These are phyloP conservation scores for Clavaria fumosa DNA, from an alignment of 768 basidiomycete species.

Conservation along the genomic window DNA sequence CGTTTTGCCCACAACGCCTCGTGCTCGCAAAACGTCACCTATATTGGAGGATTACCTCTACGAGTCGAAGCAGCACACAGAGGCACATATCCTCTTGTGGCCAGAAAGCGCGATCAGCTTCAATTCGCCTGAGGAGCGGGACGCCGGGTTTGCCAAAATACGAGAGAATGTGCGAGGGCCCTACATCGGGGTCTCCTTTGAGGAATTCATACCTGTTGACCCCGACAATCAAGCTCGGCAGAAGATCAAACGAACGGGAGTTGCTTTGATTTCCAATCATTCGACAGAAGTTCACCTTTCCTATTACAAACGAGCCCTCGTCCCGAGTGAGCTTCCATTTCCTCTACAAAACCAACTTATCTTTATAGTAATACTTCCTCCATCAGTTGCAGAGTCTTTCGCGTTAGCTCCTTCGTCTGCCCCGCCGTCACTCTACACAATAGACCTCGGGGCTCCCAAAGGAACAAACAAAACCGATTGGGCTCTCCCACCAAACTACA, in stretches of 20 bases:
- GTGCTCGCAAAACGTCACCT: conserved; percentile 25
- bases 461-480: conserved; percentile 26
- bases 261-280: conserved; percentile 39
- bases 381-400: conserved; percentile 71
- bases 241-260: conserved; percentile 37
- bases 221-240: conserved; percentile 21
- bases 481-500: conserved; percentile 25
- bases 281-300: conserved; percentile 24
- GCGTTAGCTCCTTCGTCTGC: conserved; percentile 35
- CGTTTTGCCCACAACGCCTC: conserved; percentile 38
- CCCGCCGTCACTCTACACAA: conserved; percentile 33
- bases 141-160: conserved; percentile 32
- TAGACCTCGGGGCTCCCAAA: conserved; percentile 26
- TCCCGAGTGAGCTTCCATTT: conserved; percentile 37
- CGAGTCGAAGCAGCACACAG: conserved; percentile 34
- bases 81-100: conserved; percentile 55
- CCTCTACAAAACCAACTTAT: conserved; percentile 7
- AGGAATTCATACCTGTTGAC: conserved; percentile 33
- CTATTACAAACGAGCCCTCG: conserved; percentile 66
- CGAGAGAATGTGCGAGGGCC: conserved; percentile 21
- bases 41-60: conserved; percentile 44
- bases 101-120: conserved; percentile 70
- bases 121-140: conserved; percentile 30
- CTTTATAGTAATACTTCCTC: too few species aligned
- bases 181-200: conserved; percentile 57